phyloP scores from a whole-genome alignment of 2,329 filamentous ascomycete genomes.

The Ploettnerulaceae sp. region DNA sequence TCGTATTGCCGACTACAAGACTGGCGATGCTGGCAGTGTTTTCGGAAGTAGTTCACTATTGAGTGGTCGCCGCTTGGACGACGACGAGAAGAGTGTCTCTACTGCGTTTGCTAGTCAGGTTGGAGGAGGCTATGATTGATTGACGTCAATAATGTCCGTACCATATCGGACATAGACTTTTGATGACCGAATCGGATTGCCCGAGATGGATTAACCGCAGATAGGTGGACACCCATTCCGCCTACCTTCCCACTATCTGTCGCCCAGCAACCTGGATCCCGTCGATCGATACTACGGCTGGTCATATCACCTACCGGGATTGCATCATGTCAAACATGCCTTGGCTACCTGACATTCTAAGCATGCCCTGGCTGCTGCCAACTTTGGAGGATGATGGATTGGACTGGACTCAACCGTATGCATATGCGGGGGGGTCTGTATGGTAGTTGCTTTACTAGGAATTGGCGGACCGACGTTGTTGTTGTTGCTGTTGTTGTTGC shows the following conservation, averaged over 20 bases:
- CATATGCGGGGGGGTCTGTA: too few species aligned
- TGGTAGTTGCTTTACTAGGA: too few species aligned
- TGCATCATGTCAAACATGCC: slow-evolving; percentile 3
- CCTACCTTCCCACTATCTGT: slow-evolving; percentile 4
- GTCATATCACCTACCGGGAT: not conserved
- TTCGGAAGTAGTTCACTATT: slow-evolving; percentile 55
- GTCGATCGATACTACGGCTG: slow-evolving; percentile 17
- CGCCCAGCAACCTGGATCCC: slow-evolving; percentile 18
- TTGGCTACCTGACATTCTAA: not conserved
- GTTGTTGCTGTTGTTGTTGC: slow-evolving; percentile 1
- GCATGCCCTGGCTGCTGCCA: not conserved
- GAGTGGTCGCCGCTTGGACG: slow-evolving; percentile 55
- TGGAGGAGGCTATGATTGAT: slow-evolving; percentile 45
- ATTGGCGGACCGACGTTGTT: too few species aligned
- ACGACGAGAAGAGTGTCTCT: slow-evolving; percentile 93
- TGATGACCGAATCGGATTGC: slow-evolving; percentile 19
- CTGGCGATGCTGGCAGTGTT: slow-evolving; percentile 57
- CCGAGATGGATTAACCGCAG: slow-evolving; percentile 11
- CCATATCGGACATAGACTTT: slow-evolving; percentile 17
- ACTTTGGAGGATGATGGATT: not conserved
- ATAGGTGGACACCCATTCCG: too few species aligned
- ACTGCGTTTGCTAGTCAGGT: slow-evolving; percentile 96
- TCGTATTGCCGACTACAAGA: slow-evolving; percentile 52
- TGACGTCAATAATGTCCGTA: slow-evolving; percentile 11
- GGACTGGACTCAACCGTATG: not conserved